Percentiles rank a stretch among this genome's conserved stretches.
Conservation (phyloP, 139 green algal genomes). For the Dunaliella primolecta region DNA sequence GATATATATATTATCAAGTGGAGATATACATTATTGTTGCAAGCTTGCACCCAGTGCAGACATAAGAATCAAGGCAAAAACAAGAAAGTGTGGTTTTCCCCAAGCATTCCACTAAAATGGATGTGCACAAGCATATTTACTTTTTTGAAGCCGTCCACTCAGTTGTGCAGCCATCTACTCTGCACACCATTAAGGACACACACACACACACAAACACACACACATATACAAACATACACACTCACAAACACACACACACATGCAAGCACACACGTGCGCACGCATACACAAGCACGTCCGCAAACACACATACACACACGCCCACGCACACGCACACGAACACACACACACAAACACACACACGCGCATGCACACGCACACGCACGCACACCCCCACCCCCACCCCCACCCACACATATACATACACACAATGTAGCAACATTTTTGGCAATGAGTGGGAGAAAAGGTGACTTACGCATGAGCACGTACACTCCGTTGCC, state of each 20-base stretch:
- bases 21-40: not conserved
- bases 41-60: not conserved
- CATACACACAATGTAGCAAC: not conserved
- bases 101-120: not conserved
- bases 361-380: not conserved
- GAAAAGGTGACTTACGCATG: not conserved
- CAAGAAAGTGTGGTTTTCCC: not conserved
- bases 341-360: not conserved
- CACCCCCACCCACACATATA: not conserved
- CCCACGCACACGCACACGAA: not conserved
- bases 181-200: too few species aligned
- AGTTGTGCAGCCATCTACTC: too few species aligned
- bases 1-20: not conserved
- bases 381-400: not conserved
- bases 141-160: too few species aligned
- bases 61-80: not conserved
- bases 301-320: not conserved
- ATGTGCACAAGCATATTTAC: not conserved
- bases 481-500: conserved; percentile 30
- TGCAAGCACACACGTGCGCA: not conserved
- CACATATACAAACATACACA: not conserved
- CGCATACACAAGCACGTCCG: not conserved
- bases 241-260: not conserved
- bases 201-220: not conserved
- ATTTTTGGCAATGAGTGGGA: not conserved